Evolutionary conservation across 2,329 filamentous ascomycete genomes (phyloP).

Genomic region (Bertia moriformis): DNA sequence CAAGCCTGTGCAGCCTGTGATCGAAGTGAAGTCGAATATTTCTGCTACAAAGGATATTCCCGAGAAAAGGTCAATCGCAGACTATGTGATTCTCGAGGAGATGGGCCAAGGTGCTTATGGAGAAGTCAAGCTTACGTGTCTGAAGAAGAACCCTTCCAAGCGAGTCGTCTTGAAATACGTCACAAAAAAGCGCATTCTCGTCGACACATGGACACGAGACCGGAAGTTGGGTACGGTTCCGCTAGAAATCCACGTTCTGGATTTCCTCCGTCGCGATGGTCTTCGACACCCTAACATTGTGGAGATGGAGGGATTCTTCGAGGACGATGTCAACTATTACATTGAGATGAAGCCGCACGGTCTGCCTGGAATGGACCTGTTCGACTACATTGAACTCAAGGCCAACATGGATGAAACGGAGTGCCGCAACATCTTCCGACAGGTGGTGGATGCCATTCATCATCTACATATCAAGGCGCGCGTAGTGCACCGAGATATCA

Average conservation of each 20-base stretch:
- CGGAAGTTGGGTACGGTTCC: slow-evolving; percentile 85
- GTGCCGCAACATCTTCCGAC: slow-evolving; percentile 85
- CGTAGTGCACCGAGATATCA: slow-evolving; percentile 95
- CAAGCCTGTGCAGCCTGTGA: background rate
- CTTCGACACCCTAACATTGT: slow-evolving; percentile 56
- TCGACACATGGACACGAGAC: slow-evolving; percentile 96
- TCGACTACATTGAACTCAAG: slow-evolving; percentile 94
- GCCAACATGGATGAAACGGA: slow-evolving; percentile 93
- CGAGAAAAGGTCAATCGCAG: slow-evolving; percentile 70
- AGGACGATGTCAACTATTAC: slow-evolving; percentile 85
- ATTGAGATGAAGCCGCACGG: slow-evolving; percentile 97
- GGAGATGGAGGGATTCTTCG: slow-evolving; percentile 61
- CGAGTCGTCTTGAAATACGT: slow-evolving; percentile 97
- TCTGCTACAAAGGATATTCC: slow-evolving; percentile 8
- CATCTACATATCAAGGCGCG: slow-evolving; percentile 81
- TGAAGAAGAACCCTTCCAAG: slow-evolving; percentile 55
- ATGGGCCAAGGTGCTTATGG: slow-evolving; percentile 98
- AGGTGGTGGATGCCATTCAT: slow-evolving; percentile 78
- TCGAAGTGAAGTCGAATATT: background rate
- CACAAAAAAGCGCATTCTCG: slow-evolving; percentile 87
- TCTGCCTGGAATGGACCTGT: slow-evolving; percentile 91
- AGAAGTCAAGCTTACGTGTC: slow-evolving; percentile 84
- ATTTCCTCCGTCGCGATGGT: slow-evolving; percentile 70
- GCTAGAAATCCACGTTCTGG: slow-evolving; percentile 88
- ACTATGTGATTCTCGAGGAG: slow-evolving; percentile 87